Base-by-base conservation (phyloP, 305 asterid species). In the Fraxinus paxiana region DNA sequence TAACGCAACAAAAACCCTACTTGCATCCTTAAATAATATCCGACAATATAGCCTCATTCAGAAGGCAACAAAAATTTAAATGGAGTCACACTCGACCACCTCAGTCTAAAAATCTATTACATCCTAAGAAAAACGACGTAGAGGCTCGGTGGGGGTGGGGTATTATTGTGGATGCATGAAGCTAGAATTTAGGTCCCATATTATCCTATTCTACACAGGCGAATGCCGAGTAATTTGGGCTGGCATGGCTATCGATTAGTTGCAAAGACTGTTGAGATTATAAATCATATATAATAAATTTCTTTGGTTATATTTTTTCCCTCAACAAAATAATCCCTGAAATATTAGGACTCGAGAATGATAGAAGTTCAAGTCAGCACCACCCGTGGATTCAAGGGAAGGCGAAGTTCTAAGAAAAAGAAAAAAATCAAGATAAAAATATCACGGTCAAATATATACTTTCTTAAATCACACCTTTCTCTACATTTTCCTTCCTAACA, bases 171-270 rank as follows among this genome's bases (percentile, higher is more conserved):
- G 67, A 56, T 56, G 67, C 67, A 17, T 56, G 67, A 56, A 56
- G 38, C 38, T 8, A 34, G 38, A 34, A 34, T 5, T 34, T 34
- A 34, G 38, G 38, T 0, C 8, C 38, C 38, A 34, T 34, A 34
- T 34, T 34, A 34, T 34, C 8, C 38, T 34, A 34, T 34, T 34
- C 37, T 4, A 34, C 37, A 5, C 6, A 34, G 65, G 6, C 65
- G 6, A 51, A 51, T 51, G 18, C 18, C 18, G 63, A 6, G 24
- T n/a, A 56, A 56, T 56, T 56, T 56, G 28, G 81, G 43, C 46
- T 67, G 67, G 70, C 81, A 67, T 67, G 73, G 30, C 63, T 13
- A 65, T 24, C 59, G 22, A 38, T 56, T 6, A 78, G 75, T 24
- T 37, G 61, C 38, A 78, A 26, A 12, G 79, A 43, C 17, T 43